Conservation (phyloP, 371 early-diverging fungal genomes). For the Sporodiniella umbellata region DNA sequence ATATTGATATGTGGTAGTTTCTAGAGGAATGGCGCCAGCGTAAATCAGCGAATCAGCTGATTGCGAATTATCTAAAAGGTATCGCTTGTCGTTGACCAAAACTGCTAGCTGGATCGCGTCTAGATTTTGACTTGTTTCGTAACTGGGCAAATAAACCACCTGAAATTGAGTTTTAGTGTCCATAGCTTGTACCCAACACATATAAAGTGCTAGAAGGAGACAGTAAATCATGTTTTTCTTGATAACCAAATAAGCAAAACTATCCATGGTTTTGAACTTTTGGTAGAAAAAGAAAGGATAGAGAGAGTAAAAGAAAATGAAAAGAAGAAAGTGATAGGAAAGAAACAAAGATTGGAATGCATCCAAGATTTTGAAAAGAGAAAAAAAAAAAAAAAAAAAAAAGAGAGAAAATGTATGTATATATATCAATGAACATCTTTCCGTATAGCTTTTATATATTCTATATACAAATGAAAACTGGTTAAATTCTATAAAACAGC, state of each 20-base stretch:
- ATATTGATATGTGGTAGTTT: conserved; percentile 20
- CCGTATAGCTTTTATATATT: too few relatives aligned
- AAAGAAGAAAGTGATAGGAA: neutral
- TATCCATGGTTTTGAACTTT: too few relatives aligned
- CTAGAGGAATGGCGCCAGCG: conserved; percentile 9
- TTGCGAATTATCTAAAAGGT: conserved; percentile 6
- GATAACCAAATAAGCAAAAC: too few relatives aligned
- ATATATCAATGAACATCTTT: too few relatives aligned
- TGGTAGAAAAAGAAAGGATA: too few relatives aligned
- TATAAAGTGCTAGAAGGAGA: neutral
- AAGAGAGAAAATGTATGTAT: neutral
- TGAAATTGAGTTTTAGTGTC: neutral
- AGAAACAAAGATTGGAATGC: neutral
- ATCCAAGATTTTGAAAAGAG: neutral
- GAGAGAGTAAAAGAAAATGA: too few relatives aligned
- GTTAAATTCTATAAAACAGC: too few relatives aligned
- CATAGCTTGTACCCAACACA: neutral
- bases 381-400: neutral
- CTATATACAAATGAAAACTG: too few relatives aligned
- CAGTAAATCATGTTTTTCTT: too few relatives aligned
- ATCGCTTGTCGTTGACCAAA: conserved; percentile 8
- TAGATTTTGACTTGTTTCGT: neutral
- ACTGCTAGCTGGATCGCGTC: conserved; percentile 16
- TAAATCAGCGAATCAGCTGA: conserved; percentile 19
- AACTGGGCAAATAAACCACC: conserved; percentile 1